Conservation (phyloP, 495 filamentous ascomycete genomes). For the Neurospora discreta region DNA sequence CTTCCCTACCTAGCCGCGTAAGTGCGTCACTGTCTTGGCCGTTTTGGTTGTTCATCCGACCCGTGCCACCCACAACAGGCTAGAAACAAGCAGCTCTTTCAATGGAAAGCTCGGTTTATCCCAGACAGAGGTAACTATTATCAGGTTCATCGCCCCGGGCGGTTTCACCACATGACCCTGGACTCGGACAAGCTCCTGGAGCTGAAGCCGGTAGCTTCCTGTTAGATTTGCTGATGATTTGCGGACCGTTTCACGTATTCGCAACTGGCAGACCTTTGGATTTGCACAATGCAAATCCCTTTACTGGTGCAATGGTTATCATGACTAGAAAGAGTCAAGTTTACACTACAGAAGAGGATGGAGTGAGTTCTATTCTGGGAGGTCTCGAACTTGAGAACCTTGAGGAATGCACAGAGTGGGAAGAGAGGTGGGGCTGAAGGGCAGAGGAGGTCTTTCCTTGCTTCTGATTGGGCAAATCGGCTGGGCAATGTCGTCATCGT, state of each 20-base stretch:
- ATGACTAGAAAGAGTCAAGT: neutral
- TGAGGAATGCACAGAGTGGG: neutral
- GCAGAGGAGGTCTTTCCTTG: neutral
- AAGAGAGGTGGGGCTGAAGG: neutral
- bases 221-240: neutral
- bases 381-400: neutral
- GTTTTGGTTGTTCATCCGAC: neutral
- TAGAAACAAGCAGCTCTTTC: neutral
- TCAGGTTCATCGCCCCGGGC: neutral
- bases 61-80: neutral
- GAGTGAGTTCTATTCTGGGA: neutral
- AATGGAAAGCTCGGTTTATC: neutral
- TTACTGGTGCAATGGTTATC: neutral
- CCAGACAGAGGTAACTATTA: neutral
- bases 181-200: neutral
- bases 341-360: neutral
- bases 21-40: neutral
- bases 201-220: neutral
- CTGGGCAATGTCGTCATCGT: neutral
- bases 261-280: neutral
- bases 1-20: neutral
- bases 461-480: neutral
- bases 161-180: neutral
- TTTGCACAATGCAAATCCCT: neutral
- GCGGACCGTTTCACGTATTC: neutral